phyloP scores from a whole-genome alignment of 345 rosid genomes.

The Arabis alpina region DNA sequence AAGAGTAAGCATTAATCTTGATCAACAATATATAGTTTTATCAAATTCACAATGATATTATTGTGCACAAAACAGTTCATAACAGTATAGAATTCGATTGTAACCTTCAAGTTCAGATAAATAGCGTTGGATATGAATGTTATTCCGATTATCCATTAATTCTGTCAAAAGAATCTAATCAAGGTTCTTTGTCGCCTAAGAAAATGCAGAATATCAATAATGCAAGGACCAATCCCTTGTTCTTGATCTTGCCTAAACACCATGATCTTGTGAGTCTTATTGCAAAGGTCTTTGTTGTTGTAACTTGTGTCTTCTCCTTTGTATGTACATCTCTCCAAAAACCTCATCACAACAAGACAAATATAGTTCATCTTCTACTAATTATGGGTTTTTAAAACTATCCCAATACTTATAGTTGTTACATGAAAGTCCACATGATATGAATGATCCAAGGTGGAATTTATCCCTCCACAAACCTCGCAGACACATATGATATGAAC shows the following conservation, averaged over 20 bases:
- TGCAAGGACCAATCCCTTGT: constrained; percentile 1
- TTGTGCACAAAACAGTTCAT: too few relatives aligned
- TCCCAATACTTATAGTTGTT: too few relatives aligned
- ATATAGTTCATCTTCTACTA: too few relatives aligned
- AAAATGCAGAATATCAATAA: constrained; percentile 2
- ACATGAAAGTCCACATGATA: too few relatives aligned
- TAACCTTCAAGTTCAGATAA: constrained; percentile 87
- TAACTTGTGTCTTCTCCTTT: background rate
- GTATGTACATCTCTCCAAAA: too few relatives aligned
- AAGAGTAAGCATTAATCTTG: constrained; percentile 20
- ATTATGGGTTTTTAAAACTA: too few relatives aligned
- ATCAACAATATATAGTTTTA: too few relatives aligned
- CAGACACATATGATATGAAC: too few relatives aligned
- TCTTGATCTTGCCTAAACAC: constrained; percentile 16
- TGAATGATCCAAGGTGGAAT: too few relatives aligned
- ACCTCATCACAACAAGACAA: too few relatives aligned
- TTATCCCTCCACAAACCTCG: too few relatives aligned
- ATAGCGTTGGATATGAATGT: constrained; percentile 68
- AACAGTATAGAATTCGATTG: background rate
- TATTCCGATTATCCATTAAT: constrained; percentile 57
- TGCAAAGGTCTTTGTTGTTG: background rate
- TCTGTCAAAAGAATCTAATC: constrained; percentile 26
- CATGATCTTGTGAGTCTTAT: constrained; percentile 17
- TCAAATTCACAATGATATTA: background rate
- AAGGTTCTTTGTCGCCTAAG: background rate